Evolutionary conservation across 2,329 filamentous ascomycete species (phyloP).

Genomic region (Atkinsonella hypoxylon): DNA sequence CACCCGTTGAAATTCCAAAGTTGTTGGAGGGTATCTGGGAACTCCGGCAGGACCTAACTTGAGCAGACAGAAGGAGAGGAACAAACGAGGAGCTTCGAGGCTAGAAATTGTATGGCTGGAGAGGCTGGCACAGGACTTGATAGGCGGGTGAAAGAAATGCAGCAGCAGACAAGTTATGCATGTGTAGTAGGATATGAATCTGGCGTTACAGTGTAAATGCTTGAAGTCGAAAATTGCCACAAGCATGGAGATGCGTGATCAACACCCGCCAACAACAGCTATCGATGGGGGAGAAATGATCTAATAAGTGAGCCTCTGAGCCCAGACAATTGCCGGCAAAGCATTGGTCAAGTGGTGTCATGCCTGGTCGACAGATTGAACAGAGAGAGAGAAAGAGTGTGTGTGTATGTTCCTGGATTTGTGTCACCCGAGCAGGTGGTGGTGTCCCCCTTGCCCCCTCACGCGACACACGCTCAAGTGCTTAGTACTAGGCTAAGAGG

Average conservation of each 20-base stretch:
- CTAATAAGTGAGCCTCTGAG: background rate
- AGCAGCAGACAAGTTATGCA: background rate
- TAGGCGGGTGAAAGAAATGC: background rate
- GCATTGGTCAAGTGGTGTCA: conserved; percentile 4
- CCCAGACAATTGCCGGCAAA: conserved; percentile 1
- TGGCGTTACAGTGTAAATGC: background rate
- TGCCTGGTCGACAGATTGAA: conserved; percentile 2
- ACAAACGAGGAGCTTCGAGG: background rate
- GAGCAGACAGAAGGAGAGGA: background rate
- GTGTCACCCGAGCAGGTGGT: background rate
- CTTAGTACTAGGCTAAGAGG: no score
- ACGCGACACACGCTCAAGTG: background rate
- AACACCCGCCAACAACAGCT: background rate
- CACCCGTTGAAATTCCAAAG: background rate
- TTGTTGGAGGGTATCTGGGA: background rate
- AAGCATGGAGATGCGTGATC: background rate
- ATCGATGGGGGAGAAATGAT: background rate
- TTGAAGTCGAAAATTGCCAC: background rate
- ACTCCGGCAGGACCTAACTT: background rate
- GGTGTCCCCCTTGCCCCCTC: background rate
- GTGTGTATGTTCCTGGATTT: background rate
- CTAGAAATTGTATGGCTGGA: background rate
- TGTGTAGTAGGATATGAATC: background rate
- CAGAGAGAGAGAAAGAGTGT: background rate
- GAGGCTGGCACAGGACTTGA: background rate